Conservation (phyloP, 2,329 filamentous ascomycete species). For the Coniella vitis region DNA sequence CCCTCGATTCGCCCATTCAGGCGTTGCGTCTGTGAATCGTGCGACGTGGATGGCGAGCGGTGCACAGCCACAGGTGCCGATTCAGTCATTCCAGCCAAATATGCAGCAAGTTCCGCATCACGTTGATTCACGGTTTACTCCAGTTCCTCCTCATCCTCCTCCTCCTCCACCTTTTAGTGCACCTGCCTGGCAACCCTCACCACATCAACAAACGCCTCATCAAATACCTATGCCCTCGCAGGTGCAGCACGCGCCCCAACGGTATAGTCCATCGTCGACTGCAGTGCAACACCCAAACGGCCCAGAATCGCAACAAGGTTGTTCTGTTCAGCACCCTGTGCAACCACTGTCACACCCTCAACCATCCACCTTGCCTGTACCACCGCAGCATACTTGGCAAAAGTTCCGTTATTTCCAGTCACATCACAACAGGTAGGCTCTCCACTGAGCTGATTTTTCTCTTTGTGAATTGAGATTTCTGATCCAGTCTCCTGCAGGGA, state of each 20-base stretch:
- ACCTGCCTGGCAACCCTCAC: constrained; percentile 7
- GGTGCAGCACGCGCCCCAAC: background rate
- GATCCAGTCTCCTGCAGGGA: constrained; percentile 32
- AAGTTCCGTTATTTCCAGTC: constrained; percentile 54
- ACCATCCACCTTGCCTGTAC: background rate
- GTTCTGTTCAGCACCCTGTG: constrained; percentile 5
- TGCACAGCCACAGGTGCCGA: constrained; percentile 23
- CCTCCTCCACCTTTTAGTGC: background rate
- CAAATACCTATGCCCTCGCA: background rate
- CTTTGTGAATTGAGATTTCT: background rate
- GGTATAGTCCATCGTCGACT: background rate
- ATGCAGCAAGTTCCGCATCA: background rate
- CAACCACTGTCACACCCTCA: constrained; percentile 3
- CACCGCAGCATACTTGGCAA: constrained; percentile 31
- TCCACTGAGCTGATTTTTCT: background rate
- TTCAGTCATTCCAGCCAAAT: background rate
- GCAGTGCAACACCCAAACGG: background rate
- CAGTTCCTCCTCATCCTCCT: background rate
- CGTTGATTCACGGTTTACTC: constrained; percentile 1
- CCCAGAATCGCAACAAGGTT: background rate
- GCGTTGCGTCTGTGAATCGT: constrained; percentile 20
- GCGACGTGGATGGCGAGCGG: constrained; percentile 24
- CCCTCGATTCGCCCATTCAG: constrained; percentile 17
- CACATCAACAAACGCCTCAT: background rate
- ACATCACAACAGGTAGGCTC: constrained; percentile 48